A percentile compares a stretch with the other conserved stretches of the same genome.
These are phyloP conservation scores for Fusarium sterilihyphosum DNA, from an alignment of 2,329 filamentous ascomycete species.

Conservation along the genomic window DNA sequence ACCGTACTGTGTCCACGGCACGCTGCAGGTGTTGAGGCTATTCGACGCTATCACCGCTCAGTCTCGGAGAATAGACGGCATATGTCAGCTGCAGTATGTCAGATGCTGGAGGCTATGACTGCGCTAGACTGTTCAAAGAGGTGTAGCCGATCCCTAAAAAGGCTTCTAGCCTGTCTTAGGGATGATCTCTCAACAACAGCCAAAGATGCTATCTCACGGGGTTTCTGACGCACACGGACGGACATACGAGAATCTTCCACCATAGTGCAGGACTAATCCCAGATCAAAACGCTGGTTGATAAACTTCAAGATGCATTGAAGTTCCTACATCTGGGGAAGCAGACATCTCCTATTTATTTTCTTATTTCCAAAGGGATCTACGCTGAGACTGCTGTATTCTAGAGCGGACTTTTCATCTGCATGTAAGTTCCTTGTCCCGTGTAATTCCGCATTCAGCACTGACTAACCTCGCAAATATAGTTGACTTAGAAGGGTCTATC, in stretches of 20 bases:
- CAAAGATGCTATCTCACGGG: neutral
- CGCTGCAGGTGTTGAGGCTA: too few relatives aligned
- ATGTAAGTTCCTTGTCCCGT: too few relatives aligned
- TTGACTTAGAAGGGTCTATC: neutral
- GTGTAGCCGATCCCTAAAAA: neutral
- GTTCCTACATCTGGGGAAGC: neutral
- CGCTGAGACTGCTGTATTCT: neutral
- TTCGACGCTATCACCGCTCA: neutral
- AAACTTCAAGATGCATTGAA: neutral
- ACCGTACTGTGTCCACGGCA: neutral
- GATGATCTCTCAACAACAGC: neutral
- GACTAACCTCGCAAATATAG: neutral
- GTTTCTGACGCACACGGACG: neutral
- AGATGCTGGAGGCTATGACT: neutral
- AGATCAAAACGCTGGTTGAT: neutral
- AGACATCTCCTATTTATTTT: neutral
- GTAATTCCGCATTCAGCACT: neutral
- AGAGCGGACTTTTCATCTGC: rapidly evolving
- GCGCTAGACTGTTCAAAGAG: neutral
- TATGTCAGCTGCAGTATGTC: neutral
- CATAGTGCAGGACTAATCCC: neutral
- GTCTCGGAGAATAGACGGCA: neutral
- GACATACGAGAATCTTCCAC: too few relatives aligned
- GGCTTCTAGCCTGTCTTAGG: neutral
- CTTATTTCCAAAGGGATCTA: neutral